Evolutionary conservation across 1,139 yeast genomes (phyloP).

Genomic region (Geotrichum restrictum): DNA sequence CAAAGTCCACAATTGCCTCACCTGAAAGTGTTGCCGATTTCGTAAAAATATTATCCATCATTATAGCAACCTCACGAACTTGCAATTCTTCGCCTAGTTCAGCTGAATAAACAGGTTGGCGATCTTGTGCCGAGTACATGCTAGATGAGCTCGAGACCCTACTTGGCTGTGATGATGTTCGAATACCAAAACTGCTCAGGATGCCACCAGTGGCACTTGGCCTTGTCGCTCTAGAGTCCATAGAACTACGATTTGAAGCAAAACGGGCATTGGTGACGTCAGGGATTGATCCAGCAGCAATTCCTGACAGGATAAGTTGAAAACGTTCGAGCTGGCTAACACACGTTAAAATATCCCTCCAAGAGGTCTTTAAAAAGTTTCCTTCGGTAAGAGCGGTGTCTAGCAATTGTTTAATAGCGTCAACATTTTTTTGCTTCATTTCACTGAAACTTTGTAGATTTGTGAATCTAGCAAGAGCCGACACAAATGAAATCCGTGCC

Average conservation of each 20-base stretch:
- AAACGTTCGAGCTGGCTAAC: slow-evolving; percentile 88
- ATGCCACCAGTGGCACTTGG: slow-evolving; percentile 15
- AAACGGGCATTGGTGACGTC: slow-evolving; percentile 75
- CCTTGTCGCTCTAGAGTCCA: slow-evolving; percentile 40
- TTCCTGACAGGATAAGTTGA: slow-evolving; percentile 83
- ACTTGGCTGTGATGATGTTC: slow-evolving; percentile 44
- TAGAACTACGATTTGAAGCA: slow-evolving; percentile 45
- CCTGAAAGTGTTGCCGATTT: slow-evolving; percentile 78
- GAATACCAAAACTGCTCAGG: slow-evolving; percentile 14
- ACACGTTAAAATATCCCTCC: slow-evolving; percentile 79
- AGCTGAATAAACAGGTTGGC: slow-evolving; percentile 38
- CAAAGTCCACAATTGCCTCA: slow-evolving; percentile 80
- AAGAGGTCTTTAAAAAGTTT: slow-evolving; percentile 61
- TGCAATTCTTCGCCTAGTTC: slow-evolving; percentile 59
- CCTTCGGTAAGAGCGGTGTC: slow-evolving; percentile 81
- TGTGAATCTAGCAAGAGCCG: slow-evolving; percentile 84
- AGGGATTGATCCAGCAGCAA: slow-evolving; percentile 79
- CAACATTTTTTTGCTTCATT: slow-evolving; percentile 73
- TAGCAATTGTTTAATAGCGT: slow-evolving; percentile 69
- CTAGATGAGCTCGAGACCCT: slow-evolving; percentile 1
- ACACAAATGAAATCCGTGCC: slow-evolving; percentile 83
- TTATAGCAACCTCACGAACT: slow-evolving; percentile 74
- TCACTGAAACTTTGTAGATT: slow-evolving; percentile 76
- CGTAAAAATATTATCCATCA: slow-evolving; percentile 82
- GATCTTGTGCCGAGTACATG: background rate